Base-by-base conservation (phyloP, 352 stramenopile genomes). In the Globisporangium orthogonon region DNA sequence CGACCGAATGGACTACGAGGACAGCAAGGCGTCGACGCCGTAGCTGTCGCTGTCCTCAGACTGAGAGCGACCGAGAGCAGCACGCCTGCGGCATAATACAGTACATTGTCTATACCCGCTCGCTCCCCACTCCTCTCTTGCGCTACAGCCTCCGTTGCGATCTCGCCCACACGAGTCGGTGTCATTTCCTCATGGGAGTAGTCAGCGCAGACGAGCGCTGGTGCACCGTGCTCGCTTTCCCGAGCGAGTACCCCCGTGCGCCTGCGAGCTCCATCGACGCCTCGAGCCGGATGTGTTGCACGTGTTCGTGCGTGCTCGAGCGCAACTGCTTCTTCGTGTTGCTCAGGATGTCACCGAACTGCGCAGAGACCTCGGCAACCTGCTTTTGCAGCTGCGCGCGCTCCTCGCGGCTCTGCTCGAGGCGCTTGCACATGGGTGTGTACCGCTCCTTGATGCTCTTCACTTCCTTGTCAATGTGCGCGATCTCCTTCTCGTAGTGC, bases 261-360 rank as follows among this genome's bases (percentile, higher is more conserved):
- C 62, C 73, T 0, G 70, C 58, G 50, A 90, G 65, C 49, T 88
- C 80, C 0, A 52, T 58, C 0, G 65, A 71, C 13, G 80, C 80
- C 67, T 88, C 77, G 31, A 76, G 62, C 4, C 78, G 80, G 37
- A 88, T 82, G 45, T 87, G 68, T 41, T 78, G 75, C 30, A 88
- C 68, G 49, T 86, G 76, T 14, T 88, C 72, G 45, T 84, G 75
- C 39, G 61, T 78, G 53, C 65, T 82, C 1, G 68, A 49, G 6
- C 76, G 72, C 6, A 90, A 52, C 14, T 70, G 76, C 48, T 68
- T 66, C 67, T 90, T 90, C 18, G 77, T 88, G 30, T 60, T 77
- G 23, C 60, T 60, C n/a, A 90, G 46, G 31, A 90, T 86, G 30
- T 80, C 74, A n/a, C 77, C 76, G 63, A 88, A 87, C 46, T 87